These are phyloP conservation scores for Vitis hybrid DNA, from an alignment of 177 flowering plant species.

Conservation along the genomic window DNA sequence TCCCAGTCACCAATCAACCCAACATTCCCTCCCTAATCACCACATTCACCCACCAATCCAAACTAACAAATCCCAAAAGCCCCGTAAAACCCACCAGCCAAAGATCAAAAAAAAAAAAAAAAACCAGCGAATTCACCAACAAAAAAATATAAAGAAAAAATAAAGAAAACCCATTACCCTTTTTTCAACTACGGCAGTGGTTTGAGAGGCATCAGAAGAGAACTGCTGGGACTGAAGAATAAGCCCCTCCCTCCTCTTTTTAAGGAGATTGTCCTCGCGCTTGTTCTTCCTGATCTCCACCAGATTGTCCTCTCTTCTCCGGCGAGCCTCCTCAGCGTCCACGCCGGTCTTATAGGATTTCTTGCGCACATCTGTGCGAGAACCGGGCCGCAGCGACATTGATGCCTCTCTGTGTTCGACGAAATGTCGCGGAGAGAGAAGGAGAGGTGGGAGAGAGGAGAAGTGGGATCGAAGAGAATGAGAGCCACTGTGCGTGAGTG, in stretches of 20 bases:
- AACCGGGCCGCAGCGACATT: slow-evolving; percentile 68
- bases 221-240: slow-evolving; percentile 32
- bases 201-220: slow-evolving; percentile 28
- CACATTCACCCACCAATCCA: too few species aligned
- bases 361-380: slow-evolving; percentile 60
- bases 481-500: not conserved
- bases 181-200: slow-evolving; percentile 34
- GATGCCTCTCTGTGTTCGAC: slow-evolving; percentile 18
- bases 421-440: slow-evolving; percentile 17
- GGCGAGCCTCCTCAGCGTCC: slow-evolving; percentile 70
- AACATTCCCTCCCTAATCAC: not conserved
- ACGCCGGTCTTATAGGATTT: slow-evolving; percentile 71
- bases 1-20: too few species aligned
- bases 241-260: slow-evolving; percentile 67
- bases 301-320: slow-evolving; percentile 79
- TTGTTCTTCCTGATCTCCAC: slow-evolving; percentile 84
- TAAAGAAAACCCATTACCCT: slow-evolving; percentile 26
- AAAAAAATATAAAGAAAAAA: not conserved
- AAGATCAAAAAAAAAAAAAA: slow-evolving; percentile 1
- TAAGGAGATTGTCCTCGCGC: slow-evolving; percentile 65
- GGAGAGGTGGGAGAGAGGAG: not conserved
- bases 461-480: slow-evolving; percentile 1
- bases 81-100: slow-evolving; percentile 6
- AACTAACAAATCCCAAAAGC: not conserved
- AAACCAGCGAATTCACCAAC: not conserved